A percentile compares a stretch with the other conserved stretches of the same genome.
phyloP scores from a whole-genome alignment of 192 early-diverging fungal genomes.

The Gryganskiella cystojenkinii region DNA sequence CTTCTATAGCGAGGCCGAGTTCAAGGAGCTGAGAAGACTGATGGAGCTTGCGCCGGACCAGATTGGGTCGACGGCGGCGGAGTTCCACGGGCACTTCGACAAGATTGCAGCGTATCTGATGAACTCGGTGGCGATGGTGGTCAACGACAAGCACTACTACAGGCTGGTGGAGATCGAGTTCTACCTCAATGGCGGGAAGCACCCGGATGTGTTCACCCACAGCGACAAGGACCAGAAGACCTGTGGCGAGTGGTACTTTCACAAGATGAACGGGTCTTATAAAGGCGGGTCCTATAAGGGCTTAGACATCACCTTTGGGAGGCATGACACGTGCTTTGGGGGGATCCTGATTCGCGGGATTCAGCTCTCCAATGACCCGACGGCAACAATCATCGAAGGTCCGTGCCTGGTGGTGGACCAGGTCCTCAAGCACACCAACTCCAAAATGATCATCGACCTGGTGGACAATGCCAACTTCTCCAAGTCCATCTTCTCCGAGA shows the following conservation, averaged over 20 bases:
- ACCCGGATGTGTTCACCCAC: constrained; percentile 39
- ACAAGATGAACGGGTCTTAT: constrained; percentile 39
- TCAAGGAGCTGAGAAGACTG: constrained; percentile 27
- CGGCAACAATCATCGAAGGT: constrained; percentile 36
- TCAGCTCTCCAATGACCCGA: constrained; percentile 32
- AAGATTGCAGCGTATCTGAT: constrained; percentile 35
- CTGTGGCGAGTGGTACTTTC: constrained; percentile 45
- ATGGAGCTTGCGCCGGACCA: constrained; percentile 26
- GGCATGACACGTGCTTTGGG: constrained; percentile 25
- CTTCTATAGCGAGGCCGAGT: constrained; percentile 12
- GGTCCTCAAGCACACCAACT: constrained; percentile 30
- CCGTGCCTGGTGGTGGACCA: constrained; percentile 48
- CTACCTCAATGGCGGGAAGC: constrained; percentile 37
- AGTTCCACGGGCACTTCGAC: constrained; percentile 26
- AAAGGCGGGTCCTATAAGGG: constrained; percentile 49
- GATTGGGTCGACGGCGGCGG: constrained; percentile 21
- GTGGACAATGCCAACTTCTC: constrained; percentile 20
- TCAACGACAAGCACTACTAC: constrained; percentile 29
- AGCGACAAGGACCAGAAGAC: constrained; percentile 36
- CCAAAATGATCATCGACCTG: constrained; percentile 20
- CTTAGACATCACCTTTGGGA: constrained; percentile 47
- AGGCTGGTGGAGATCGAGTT: constrained; percentile 44
- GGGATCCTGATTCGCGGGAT: constrained; percentile 46
- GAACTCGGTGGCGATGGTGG: constrained; percentile 20
- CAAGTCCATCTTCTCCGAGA: constrained; percentile 22